Evolutionary conservation across 2,329 filamentous ascomycete species (phyloP).

Genomic region (Cercospora citrullina): DNA sequence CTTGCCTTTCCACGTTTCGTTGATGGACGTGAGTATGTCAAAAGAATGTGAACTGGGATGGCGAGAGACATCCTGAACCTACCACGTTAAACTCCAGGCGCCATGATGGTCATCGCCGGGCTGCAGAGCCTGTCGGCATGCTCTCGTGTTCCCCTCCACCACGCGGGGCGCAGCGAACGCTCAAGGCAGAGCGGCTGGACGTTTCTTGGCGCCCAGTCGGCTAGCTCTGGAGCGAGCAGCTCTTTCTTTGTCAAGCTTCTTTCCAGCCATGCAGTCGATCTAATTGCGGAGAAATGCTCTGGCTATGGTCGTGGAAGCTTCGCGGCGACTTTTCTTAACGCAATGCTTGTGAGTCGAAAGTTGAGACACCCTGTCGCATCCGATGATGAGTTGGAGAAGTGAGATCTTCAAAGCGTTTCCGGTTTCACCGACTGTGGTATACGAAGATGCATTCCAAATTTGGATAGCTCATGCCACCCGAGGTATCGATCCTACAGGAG

Average conservation of each 20-base stretch:
- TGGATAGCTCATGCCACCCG: slow-evolving; percentile 6
- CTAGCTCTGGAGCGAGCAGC: not conserved
- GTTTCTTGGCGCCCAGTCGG: slow-evolving; percentile 8
- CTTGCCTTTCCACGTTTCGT: not conserved
- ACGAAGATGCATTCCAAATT: not conserved
- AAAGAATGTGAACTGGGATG: not conserved
- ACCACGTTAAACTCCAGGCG: slow-evolving; percentile 1
- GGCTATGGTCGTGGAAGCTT: not conserved
- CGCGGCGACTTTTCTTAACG: not conserved
- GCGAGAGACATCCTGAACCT: not conserved
- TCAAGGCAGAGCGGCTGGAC: slow-evolving; percentile 1
- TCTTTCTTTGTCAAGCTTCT: slow-evolving; percentile 2
- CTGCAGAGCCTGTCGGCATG: not conserved
- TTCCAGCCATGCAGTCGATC: slow-evolving; percentile 3
- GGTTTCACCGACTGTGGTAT: not conserved
- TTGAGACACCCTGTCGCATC: not conserved
- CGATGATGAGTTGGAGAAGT: not conserved
- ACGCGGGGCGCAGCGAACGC: slow-evolving; percentile 5
- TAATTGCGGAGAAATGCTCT: not conserved
- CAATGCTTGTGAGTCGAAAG: not conserved
- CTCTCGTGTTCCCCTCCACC: slow-evolving; percentile 10
- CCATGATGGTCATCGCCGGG: not conserved
- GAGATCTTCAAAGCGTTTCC: not conserved
- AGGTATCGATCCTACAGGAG: slow-evolving; percentile 3
- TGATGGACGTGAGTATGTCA: not conserved